Evolutionary conservation across 345 rosid species (phyloP).

Genomic region (Acer yangbiense): DNA sequence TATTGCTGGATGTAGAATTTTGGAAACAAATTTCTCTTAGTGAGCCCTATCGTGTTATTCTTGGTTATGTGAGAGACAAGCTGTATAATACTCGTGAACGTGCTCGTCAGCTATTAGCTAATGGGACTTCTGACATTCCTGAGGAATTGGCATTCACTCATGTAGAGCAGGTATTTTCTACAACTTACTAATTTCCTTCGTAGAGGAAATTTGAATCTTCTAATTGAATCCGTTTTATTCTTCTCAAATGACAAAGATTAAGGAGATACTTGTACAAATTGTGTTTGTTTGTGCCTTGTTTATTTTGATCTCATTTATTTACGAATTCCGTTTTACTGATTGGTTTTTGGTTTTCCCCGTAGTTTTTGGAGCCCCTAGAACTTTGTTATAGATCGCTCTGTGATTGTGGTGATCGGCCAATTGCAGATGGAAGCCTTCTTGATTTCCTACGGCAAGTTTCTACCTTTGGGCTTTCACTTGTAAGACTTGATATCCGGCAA

Average conservation of each 20-base stretch:
- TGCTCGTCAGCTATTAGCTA: constrained; percentile 76
- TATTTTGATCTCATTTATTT: background rate
- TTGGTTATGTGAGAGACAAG: constrained; percentile 93
- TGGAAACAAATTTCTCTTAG: constrained; percentile 90
- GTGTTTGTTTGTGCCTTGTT: background rate
- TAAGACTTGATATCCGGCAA: constrained; percentile 91
- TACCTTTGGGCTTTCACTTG: constrained; percentile 93
- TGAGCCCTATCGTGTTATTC: constrained; percentile 94
- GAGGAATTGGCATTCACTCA: constrained; percentile 73
- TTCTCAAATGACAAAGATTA: background rate
- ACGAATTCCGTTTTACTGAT: background rate
- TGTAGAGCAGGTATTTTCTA: constrained; percentile 68
- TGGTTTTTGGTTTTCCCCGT: constrained; percentile 18
- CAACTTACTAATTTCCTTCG: background rate
- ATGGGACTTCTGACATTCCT: constrained; percentile 79
- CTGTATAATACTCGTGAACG: constrained; percentile 91
- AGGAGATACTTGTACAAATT: background rate
- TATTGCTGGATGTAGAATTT: constrained; percentile 57
- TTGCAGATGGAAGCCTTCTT: constrained; percentile 97
- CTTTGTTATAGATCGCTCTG: constrained; percentile 93
- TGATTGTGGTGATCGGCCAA: constrained; percentile 78
- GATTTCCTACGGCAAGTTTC: constrained; percentile 97
- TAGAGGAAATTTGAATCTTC: constrained; percentile 9
- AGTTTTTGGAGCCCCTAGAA: constrained; percentile 98
- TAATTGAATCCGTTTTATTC: background rate